Percentiles rank a stretch among this genome's conserved stretches.
These are phyloP conservation scores for Epicoccum nigrum DNA, from an alignment of 2,329 filamentous ascomycete species.

Conservation along the genomic window DNA sequence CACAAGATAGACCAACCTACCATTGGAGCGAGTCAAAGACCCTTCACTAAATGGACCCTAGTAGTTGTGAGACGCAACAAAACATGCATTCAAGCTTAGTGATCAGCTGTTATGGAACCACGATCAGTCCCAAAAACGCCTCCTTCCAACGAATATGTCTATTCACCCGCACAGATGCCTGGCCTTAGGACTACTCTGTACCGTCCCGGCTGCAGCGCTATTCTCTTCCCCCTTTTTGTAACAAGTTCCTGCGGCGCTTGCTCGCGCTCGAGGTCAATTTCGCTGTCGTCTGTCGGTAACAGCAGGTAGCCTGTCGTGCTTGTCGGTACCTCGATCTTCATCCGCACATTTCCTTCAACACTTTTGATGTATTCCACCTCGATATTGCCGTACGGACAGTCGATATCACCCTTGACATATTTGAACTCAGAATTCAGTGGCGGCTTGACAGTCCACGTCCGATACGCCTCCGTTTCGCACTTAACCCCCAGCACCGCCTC, in stretches of 20 bases:
- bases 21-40: too few relatives aligned
- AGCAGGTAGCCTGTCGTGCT: constrained; percentile 26
- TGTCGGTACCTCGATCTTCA: constrained; percentile 33
- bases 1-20: too few relatives aligned
- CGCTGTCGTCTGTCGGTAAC: constrained; percentile 21
- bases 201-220: not conserved
- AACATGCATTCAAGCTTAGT: too few relatives aligned
- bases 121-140: too few relatives aligned
- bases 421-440: constrained; percentile 51
- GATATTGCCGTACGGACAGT: constrained; percentile 51
- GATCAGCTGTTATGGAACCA: too few relatives aligned
- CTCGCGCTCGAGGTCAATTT: constrained; percentile 7
- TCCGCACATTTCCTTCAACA: constrained; percentile 1
- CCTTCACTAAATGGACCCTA: too few relatives aligned
- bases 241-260: not conserved
- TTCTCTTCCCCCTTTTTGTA: not conserved
- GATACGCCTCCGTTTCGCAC: constrained; percentile 49
- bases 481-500: constrained; percentile 50
- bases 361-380: constrained; percentile 28
- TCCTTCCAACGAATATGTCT: too few relatives aligned
- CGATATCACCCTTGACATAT: constrained; percentile 46
- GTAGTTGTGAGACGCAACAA: too few relatives aligned
- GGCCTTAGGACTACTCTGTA: not conserved
- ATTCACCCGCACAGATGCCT: not conserved
- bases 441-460: constrained; percentile 49